A percentile compares a stretch with the other conserved stretches of the same genome.
phyloP scores from a whole-genome alignment of 2,329 filamentous ascomycete genomes.

The Gyromitra esculenta region DNA sequence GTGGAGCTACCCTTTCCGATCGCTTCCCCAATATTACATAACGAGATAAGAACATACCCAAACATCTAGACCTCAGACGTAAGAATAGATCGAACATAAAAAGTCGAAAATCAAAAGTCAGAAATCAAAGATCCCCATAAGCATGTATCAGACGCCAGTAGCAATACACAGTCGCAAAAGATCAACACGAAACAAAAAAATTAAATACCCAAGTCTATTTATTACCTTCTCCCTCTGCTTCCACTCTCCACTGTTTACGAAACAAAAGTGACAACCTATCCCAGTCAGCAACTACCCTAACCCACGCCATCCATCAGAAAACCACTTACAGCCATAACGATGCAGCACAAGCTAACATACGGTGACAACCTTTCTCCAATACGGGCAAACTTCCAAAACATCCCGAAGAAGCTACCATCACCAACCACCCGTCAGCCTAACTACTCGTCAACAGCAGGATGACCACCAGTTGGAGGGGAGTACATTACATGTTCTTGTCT shows the following conservation, averaged over 20 bases:
- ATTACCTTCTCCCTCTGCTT: background rate
- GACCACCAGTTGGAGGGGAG: slow-evolving; percentile 1
- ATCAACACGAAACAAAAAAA: slow-evolving; percentile 22
- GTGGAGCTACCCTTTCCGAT: background rate
- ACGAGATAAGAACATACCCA: background rate
- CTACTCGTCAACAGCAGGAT: slow-evolving; percentile 41
- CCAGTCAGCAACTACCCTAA: slow-evolving; percentile 15
- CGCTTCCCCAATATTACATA: background rate
- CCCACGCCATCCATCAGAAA: background rate
- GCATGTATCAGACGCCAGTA: slow-evolving; percentile 33
- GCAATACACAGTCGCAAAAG: slow-evolving; percentile 38
- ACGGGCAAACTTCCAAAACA: slow-evolving; percentile 95
- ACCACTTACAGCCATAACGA: slow-evolving; percentile 82
- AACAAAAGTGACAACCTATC: slow-evolving; percentile 50
- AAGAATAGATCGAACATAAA: background rate
- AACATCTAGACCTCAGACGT: background rate
- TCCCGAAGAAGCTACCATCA: slow-evolving; percentile 72
- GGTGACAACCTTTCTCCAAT: slow-evolving; percentile 93
- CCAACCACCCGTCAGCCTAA: slow-evolving; percentile 36
- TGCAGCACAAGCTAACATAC: slow-evolving; percentile 92
- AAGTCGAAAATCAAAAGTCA: slow-evolving; percentile 1
- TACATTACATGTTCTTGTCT: slow-evolving; percentile 72
- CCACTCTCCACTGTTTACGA: slow-evolving; percentile 21
- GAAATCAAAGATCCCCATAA: slow-evolving; percentile 18
- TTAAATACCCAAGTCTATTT: slow-evolving; percentile 22